Conservation (phyloP, 768 basidiomycete genomes). For the Tricholoma sp. region DNA sequence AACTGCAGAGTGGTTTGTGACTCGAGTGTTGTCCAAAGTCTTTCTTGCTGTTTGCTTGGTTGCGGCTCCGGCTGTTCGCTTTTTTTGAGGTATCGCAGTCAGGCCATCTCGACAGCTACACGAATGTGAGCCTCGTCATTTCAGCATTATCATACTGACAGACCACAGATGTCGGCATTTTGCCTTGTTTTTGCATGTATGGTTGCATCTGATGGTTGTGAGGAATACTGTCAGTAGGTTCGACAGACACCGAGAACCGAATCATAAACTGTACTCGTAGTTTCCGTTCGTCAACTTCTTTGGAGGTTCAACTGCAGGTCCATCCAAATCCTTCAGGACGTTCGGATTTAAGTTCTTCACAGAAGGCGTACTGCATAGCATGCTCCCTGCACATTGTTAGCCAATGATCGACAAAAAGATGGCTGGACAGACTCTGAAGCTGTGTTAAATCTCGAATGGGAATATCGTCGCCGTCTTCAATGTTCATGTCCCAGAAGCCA, state of each 20-base stretch:
- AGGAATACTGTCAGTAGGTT: background rate
- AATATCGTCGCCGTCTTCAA: conserved; percentile 30
- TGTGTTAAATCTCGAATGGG: conserved; percentile 32
- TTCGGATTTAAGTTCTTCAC: background rate
- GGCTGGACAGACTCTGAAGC: conserved; percentile 14
- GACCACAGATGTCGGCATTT: conserved; percentile 78
- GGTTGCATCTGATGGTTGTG: conserved; percentile 61
- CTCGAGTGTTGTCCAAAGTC: background rate
- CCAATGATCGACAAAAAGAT: background rate
- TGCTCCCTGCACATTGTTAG: background rate
- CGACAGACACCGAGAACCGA: background rate
- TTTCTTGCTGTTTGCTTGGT: conserved; percentile 11
- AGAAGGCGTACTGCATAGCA: background rate
- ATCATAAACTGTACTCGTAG: conserved; percentile 41
- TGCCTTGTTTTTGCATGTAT: conserved; percentile 73
- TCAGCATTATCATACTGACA: conserved; percentile 9
- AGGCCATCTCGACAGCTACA: conserved; percentile 71
- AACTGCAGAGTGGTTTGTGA: conserved; percentile 7
- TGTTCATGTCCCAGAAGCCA: conserved; percentile 60
- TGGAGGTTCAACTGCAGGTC: conserved; percentile 6
- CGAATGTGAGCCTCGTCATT: background rate
- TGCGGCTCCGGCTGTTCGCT: conserved; percentile 5
- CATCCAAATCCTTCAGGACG: conserved; percentile 1
- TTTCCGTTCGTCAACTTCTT: conserved; percentile 57
- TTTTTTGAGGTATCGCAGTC: conserved; percentile 37